These are phyloP conservation scores for Dalechampia spathulata DNA, from an alignment of 441 rosid genomes.

Conservation along the genomic window DNA sequence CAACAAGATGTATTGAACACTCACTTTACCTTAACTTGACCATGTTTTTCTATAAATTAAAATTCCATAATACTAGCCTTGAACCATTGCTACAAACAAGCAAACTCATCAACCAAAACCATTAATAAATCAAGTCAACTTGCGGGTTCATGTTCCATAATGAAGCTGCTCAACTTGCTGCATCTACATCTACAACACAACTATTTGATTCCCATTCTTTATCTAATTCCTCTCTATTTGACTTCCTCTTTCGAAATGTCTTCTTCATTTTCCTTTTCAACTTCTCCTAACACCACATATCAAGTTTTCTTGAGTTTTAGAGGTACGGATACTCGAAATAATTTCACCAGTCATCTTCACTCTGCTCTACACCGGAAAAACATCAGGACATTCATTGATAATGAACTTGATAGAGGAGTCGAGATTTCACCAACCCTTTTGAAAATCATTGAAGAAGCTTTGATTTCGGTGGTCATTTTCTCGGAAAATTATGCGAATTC, in stretches of 20 bases:
- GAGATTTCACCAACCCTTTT: neutral
- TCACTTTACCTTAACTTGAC: too few relatives aligned
- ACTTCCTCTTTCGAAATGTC: conserved; percentile 2
- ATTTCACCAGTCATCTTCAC: conserved; percentile 5
- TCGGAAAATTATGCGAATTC: conserved; percentile 2
- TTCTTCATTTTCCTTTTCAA: neutral
- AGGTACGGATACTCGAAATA: neutral
- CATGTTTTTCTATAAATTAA: too few relatives aligned
- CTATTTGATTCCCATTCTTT: neutral
- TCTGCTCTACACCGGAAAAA: neutral
- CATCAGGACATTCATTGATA: neutral
- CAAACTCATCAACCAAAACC: too few relatives aligned
- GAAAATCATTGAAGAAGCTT: conserved; percentile 3
- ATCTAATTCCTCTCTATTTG: neutral
- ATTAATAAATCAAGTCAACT: too few relatives aligned
- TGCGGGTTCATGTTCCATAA: too few relatives aligned
- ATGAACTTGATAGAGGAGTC: conserved; percentile 7
- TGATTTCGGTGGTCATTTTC: neutral
- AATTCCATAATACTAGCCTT: too few relatives aligned
- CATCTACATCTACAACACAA: too few relatives aligned
- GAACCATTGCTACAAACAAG: too few relatives aligned
- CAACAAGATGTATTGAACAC: too few relatives aligned
- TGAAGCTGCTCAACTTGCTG: too few relatives aligned
- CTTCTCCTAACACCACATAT: neutral
- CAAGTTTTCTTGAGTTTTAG: conserved; percentile 7